These are phyloP conservation scores for Parachlorella kessleri DNA, from an alignment of 139 green algal species.

Conservation along the genomic window DNA sequence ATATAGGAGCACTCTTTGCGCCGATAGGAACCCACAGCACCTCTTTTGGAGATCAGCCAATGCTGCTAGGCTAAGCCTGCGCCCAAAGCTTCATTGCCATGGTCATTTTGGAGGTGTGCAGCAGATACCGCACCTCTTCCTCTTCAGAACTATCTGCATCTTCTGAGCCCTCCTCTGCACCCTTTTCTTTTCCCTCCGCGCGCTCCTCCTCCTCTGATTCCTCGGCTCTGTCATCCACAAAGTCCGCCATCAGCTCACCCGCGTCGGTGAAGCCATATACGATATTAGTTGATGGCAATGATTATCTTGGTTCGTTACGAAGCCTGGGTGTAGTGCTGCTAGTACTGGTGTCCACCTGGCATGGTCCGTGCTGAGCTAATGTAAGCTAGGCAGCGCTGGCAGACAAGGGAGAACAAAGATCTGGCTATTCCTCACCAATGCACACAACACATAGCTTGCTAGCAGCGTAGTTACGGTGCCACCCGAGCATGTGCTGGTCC, in stretches of 20 bases:
- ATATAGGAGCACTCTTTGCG: not conserved
- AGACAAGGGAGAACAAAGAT: no score
- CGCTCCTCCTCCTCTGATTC: constrained; percentile 16
- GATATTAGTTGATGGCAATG: no score
- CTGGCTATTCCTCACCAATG: no score
- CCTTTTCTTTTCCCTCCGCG: not conserved
- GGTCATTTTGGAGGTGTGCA: not conserved
- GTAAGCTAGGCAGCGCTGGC: no score
- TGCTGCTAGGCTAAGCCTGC: not conserved
- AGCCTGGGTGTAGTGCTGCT: no score
- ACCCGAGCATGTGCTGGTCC: no score
- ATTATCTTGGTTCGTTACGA: no score
- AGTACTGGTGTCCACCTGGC: no score
- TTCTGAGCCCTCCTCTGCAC: constrained; percentile 2
- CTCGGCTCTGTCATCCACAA: constrained; percentile 12
- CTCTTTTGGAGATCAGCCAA: not conserved
- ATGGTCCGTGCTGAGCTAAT: no score
- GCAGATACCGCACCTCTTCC: constrained; percentile 1
- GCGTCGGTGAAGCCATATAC: no score
- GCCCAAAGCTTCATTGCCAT: constrained; percentile 8
- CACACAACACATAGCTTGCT: no score
- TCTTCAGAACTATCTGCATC: constrained; percentile 10
- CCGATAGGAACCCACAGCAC: not conserved
- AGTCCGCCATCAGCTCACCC: constrained; percentile 6
- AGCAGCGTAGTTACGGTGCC: no score